Evolutionary conservation across 192 early-diverging fungal genomes (phyloP).

Genomic region (Dissophora globulifera): DNA sequence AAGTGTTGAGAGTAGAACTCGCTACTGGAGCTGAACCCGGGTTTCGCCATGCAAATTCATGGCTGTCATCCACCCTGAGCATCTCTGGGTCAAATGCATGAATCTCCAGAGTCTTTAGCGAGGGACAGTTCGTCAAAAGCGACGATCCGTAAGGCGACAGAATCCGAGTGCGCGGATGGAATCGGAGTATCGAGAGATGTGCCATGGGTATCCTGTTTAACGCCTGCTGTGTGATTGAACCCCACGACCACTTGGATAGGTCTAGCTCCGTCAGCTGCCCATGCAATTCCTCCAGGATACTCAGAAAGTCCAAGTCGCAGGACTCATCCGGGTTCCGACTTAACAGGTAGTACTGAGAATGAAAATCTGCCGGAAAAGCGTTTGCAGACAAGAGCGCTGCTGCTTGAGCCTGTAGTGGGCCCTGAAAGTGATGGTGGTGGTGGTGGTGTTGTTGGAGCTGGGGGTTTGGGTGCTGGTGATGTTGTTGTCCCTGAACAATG

Average conservation of each 20-base stretch:
- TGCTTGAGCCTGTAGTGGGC: too few relatives aligned
- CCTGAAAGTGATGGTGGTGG: too few relatives aligned
- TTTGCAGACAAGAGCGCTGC: background rate
- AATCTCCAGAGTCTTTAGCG: conserved; percentile 5
- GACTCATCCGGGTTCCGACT: conserved; percentile 17
- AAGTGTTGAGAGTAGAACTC: too few relatives aligned
- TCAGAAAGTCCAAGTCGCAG: conserved; percentile 12
- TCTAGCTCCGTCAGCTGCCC: conserved; percentile 27
- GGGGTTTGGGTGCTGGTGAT: background rate
- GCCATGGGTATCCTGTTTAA: conserved; percentile 13
- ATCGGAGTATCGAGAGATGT: conserved; percentile 9
- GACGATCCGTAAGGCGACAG: conserved; percentile 3
- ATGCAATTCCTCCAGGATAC: conserved; percentile 8
- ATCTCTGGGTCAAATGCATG: conserved; percentile 13
- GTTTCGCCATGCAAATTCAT: too few relatives aligned
- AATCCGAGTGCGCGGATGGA: conserved; percentile 18
- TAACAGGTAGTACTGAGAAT: conserved; percentile 17
- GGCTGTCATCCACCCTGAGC: background rate
- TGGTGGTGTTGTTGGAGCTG: background rate
- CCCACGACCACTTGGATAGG: conserved; percentile 33
- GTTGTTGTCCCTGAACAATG: background rate
- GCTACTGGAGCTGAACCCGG: too few relatives aligned
- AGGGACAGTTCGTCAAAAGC: conserved; percentile 3
- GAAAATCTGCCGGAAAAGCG: conserved; percentile 9
- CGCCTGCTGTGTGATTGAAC: conserved; percentile 1